A percentile compares a stretch with the other conserved stretches of the same genome.
These are phyloP conservation scores for Ulvella scutata DNA, from an alignment of 139 green algal species.

Conservation along the genomic window DNA sequence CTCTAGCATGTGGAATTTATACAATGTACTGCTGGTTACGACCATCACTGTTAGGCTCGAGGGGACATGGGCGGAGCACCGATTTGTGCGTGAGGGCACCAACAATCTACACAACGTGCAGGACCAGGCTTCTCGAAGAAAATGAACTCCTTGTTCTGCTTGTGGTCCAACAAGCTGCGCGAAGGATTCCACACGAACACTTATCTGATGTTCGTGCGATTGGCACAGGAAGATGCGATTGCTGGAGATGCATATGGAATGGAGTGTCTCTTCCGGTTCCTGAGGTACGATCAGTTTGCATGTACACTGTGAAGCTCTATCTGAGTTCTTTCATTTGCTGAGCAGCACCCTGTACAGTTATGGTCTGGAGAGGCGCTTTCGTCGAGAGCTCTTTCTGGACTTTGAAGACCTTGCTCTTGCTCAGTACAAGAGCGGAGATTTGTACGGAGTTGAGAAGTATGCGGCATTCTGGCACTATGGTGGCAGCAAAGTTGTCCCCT, in stretches of 20 bases:
- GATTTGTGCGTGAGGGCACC: neutral
- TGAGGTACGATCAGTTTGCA: no score
- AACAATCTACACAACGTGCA: slow-evolving; percentile 9
- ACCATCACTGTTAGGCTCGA: neutral
- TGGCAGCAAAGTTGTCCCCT: slow-evolving; percentile 15
- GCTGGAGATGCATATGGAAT: slow-evolving; percentile 78
- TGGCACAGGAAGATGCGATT: slow-evolving; percentile 40
- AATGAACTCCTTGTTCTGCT: slow-evolving; percentile 98
- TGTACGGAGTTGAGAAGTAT: slow-evolving; percentile 97
- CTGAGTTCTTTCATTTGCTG: slow-evolving; percentile 10
- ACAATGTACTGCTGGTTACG: neutral
- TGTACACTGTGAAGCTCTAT: slow-evolving; percentile 22
- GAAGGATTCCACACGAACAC: slow-evolving; percentile 47
- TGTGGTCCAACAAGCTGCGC: slow-evolving; percentile 96
- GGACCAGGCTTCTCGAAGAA: slow-evolving; percentile 71
- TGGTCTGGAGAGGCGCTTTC: slow-evolving; percentile 73
- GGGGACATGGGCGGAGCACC: no score
- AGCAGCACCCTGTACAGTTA: slow-evolving; percentile 88
- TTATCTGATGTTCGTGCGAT: slow-evolving; percentile 9
- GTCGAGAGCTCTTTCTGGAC: slow-evolving; percentile 52
- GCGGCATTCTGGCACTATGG: slow-evolving; percentile 91
- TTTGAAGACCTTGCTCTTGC: slow-evolving; percentile 47
- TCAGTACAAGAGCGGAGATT: slow-evolving; percentile 47
- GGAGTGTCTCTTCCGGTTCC: slow-evolving; percentile 92
- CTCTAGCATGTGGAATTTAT: neutral